phyloP scores from a whole-genome alignment of 768 basidiomycete genomes.

The Auriscalpium orientale region DNA sequence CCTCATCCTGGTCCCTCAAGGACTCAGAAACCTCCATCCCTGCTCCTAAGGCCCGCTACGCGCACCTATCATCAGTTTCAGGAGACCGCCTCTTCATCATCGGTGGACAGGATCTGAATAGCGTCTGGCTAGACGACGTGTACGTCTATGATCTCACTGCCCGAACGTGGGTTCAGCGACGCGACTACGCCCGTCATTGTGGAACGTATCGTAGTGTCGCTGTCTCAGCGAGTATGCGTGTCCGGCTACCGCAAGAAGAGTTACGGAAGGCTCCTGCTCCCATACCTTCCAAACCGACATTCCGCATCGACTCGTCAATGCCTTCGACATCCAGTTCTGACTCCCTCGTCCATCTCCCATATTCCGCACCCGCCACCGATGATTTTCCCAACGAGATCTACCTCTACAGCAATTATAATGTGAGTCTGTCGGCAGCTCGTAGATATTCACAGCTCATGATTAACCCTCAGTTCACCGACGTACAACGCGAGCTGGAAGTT shows the following conservation, averaged over 20 bases:
- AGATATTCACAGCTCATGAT: conserved; percentile 6
- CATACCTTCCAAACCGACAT: conserved; percentile 51
- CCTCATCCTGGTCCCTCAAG: conserved; percentile 31
- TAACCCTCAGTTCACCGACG: conserved; percentile 72
- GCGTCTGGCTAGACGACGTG: conserved; percentile 90
- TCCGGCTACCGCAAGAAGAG: conserved; percentile 65
- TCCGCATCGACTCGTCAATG: conserved; percentile 41
- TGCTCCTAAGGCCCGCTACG: conserved; percentile 82
- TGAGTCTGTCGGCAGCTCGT: conserved; percentile 29
- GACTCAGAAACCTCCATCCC: conserved; percentile 33
- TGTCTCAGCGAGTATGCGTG: conserved; percentile 59
- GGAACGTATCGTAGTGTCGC: conserved; percentile 95
- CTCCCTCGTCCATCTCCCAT: conserved; percentile 63
- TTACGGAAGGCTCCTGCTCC: conserved; percentile 32
- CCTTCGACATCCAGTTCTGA: conserved; percentile 37
- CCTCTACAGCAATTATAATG: conserved; percentile 95
- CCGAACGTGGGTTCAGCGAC: conserved; percentile 71
- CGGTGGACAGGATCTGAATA: conserved; percentile 91
- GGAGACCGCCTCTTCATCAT: conserved; percentile 83
- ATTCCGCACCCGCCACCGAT: conserved; percentile 62
- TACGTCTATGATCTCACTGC: conserved; percentile 77
- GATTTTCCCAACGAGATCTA: conserved; percentile 82
- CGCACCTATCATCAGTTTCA: conserved; percentile 86
- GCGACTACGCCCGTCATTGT: conserved; percentile 85
- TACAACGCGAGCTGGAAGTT: conserved; percentile 90